phyloP scores from a whole-genome alignment of 495 filamentous ascomycete genomes.

The Neurospora sp. region DNA sequence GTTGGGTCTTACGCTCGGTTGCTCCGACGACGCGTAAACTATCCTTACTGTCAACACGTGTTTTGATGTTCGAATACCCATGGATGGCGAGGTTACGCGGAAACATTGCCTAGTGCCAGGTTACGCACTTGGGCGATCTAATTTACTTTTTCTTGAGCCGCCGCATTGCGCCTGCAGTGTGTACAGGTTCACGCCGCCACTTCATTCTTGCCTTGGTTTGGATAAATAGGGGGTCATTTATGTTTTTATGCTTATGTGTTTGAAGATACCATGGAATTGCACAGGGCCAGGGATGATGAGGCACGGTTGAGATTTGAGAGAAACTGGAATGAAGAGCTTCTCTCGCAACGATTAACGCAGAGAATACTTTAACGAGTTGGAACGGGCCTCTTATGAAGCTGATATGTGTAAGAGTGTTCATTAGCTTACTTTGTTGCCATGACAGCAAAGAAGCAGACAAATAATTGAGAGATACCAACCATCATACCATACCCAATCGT shows the following conservation, averaged over 20 bases:
- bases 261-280: conserved; percentile 4
- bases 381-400: background rate
- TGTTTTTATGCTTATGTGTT: conserved; percentile 3
- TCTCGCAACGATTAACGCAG: background rate
- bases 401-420: background rate
- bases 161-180: background rate
- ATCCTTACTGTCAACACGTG: background rate
- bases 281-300: background rate
- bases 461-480: background rate
- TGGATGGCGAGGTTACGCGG: background rate
- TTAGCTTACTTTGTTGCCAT: background rate
- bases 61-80: background rate
- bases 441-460: background rate
- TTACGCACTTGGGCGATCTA: background rate
- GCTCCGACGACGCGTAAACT: conserved; percentile 1
- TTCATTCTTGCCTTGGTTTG: background rate
- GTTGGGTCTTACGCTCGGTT: conserved; percentile 12
- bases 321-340: background rate
- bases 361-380: background rate
- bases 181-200: background rate
- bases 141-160: background rate
- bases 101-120: background rate
- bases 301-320: background rate
- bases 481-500: background rate
- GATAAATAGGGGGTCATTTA: background rate